Base-by-base conservation (phyloP, 768 basidiomycete species). In the Trametes villosa region DNA sequence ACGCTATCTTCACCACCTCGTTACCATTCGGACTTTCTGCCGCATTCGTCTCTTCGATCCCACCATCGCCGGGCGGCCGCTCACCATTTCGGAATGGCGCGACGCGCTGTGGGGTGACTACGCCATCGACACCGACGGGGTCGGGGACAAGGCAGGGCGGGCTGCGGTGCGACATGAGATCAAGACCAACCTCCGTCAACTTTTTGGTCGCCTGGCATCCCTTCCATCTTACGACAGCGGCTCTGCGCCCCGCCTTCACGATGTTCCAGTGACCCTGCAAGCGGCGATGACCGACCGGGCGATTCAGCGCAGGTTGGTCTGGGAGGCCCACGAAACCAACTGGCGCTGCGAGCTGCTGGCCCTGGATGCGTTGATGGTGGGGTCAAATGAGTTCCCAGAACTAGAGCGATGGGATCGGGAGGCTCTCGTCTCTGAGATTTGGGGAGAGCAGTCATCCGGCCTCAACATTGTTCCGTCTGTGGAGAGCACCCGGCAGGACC, bases 271-370 rank as follows among this genome's bases (percentile, higher is more conserved):
- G 8, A 22, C 31, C 6, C n/a, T 22, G 8, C n/a, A 52, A 2
- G 34, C 20, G 26, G 51, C 18, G 3, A 4, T 30, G 8, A 17
- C 31, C 12, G 51, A 52, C 36, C 8, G 12, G 3, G 13, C 4
- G 15, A 11, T 52, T 24, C 31, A 38, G 8, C 51, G 26, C 9
- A 6, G 29, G 9, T 15, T 52, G 8, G 51, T 52, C 4, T 52
- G 51, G 51, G 51, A 52, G 51, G 33, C 51, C 20, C 51, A 52
- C 26, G 51, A 52, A 18, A 52, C 22, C 6, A 52, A 52, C n/a
- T 52, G 51, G 51, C 33, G 51, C 2, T 52, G 51, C 34, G 51
- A 52, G 26, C 36, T 52, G 20, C 51, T 52, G 9, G 51, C 51
- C 22, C 34, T 52, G 33, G 51, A 52, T 24, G 51, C 51, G 5